phyloP scores from a whole-genome alignment of 345 rosid species.

The Noccaea bulbosa region DNA sequence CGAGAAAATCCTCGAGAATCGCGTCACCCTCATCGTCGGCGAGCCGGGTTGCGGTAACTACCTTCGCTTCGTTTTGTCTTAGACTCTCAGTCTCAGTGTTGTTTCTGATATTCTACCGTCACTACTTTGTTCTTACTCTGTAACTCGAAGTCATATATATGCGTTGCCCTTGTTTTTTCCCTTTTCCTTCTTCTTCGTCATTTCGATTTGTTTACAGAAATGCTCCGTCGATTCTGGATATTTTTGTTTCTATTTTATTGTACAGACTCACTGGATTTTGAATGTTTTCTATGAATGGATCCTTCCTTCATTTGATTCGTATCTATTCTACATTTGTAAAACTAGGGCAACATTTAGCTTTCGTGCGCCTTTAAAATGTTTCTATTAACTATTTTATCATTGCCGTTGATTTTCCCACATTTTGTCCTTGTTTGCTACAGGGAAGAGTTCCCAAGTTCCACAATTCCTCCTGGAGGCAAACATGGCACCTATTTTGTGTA shows the following conservation, averaged over 20 bases:
- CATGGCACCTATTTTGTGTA: conserved; percentile 78
- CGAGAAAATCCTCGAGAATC: conserved; percentile 82
- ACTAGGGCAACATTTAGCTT: conserved; percentile 2
- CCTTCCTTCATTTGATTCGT: background rate
- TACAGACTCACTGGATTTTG: background rate
- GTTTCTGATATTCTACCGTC: background rate
- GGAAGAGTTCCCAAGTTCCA: conserved; percentile 97
- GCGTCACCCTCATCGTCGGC: conserved; percentile 95
- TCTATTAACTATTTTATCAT: background rate
- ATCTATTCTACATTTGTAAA: background rate
- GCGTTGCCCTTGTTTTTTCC: background rate
- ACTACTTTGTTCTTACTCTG: background rate
- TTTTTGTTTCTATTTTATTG: background rate
- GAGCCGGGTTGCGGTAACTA: conserved; percentile 91
- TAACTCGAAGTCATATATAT: background rate
- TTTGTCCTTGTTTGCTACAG: conserved; percentile 45
- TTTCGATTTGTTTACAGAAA: background rate
- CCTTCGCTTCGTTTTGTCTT: background rate
- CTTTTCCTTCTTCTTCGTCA: background rate
- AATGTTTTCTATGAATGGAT: conserved; percentile 7
- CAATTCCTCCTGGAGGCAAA: conserved; percentile 80
- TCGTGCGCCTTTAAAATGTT: background rate
- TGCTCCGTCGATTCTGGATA: conserved; percentile 2
- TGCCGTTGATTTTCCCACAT: background rate
- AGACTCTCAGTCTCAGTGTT: too few relatives aligned